These are phyloP conservation scores for Ophiostoma tasmaniense DNA, from an alignment of 2,329 filamentous ascomycete genomes.

Conservation along the genomic window DNA sequence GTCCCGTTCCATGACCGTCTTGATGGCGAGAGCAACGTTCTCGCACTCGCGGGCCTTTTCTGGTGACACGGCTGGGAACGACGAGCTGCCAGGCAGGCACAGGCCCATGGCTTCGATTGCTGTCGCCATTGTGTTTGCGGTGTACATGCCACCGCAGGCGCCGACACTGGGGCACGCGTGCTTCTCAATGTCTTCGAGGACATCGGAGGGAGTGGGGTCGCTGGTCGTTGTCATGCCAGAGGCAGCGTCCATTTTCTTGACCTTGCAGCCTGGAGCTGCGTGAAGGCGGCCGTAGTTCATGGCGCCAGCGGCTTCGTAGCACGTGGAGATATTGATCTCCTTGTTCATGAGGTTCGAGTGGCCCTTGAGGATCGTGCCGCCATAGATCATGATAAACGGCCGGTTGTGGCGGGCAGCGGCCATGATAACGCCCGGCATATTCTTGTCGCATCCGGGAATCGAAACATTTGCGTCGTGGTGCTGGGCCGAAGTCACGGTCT, in stretches of 20 bases:
- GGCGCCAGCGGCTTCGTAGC: constrained; percentile 80
- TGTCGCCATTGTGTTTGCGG: constrained; percentile 87
- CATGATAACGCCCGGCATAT: constrained; percentile 92
- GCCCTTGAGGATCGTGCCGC: constrained; percentile 83
- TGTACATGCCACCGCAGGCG: constrained; percentile 78
- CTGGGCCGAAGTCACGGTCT: constrained; percentile 86
- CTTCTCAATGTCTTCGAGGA: constrained; percentile 73
- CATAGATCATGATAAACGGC: constrained; percentile 92
- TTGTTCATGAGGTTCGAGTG: constrained; percentile 67
- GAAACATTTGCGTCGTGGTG: constrained; percentile 89
- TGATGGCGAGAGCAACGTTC: constrained; percentile 70
- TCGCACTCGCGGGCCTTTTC: constrained; percentile 82
- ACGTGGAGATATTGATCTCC: constrained; percentile 79
- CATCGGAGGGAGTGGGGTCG: constrained; percentile 63
- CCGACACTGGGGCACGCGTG: constrained; percentile 70
- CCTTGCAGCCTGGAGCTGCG: constrained; percentile 38
- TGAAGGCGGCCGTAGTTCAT: constrained; percentile 70
- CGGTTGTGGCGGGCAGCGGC: constrained; percentile 85
- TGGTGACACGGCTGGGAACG: constrained; percentile 69
- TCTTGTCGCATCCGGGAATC: constrained; percentile 93
- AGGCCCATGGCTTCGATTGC: constrained; percentile 85
- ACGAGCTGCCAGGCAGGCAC: constrained; percentile 73
- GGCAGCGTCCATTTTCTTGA: background rate
- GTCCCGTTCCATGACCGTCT: constrained; percentile 69
- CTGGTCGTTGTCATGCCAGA: constrained; percentile 40